Evolutionary conservation across 768 basidiomycete genomes (phyloP), one percentile per base, ranked within the genome.

Genomic region (Hemileccinum rubropunctum): DNA sequence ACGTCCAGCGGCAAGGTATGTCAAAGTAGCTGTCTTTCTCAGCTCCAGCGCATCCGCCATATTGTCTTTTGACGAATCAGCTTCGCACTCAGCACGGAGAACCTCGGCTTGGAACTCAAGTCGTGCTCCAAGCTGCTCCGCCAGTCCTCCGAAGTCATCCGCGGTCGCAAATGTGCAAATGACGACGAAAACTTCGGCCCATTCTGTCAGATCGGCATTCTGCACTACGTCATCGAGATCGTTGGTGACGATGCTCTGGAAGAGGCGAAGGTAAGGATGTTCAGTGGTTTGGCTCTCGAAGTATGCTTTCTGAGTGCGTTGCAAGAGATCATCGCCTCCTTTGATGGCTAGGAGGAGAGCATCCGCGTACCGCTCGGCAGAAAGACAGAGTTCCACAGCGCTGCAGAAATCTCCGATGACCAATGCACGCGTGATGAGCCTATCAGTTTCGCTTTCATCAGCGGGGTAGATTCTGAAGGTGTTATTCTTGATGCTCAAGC

Each of bases 141-240:
- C 86, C 7, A 99, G 77, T n/a, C 80, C 75, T 11, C 85, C 71
- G 61, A 98, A 98, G 61, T 98, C 93, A 15, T 91, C 87, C 50
- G 80, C 71, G 44, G 72, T 79, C 1, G 95, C 92, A 70, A 95
- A 99, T 0, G 95, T 98, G 73, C 95, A 98, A 10, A 98, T 67
- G 12, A 99, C 91, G 33, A 95, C 95, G 58, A 98, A 98, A 45
- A 95, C 91, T 68, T 97, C 95, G 51, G 87, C 83, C 95, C 95
- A 98, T 65, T 99, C 94, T 36, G 82, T 76, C 44, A 98, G 66
- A 58, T 98, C 94, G 20, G 95, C 95, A 59, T 98, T 97, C 67
- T 97, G 94, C 9, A 98, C 95, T 44, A 98, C 84, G 65, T 98
- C 97, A 17, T 81, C 78, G 8, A 98, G 81, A 62, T 98, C 97